Conservation (phyloP, 2,329 filamentous ascomycete genomes). For the Xylariaceae sp. region DNA sequence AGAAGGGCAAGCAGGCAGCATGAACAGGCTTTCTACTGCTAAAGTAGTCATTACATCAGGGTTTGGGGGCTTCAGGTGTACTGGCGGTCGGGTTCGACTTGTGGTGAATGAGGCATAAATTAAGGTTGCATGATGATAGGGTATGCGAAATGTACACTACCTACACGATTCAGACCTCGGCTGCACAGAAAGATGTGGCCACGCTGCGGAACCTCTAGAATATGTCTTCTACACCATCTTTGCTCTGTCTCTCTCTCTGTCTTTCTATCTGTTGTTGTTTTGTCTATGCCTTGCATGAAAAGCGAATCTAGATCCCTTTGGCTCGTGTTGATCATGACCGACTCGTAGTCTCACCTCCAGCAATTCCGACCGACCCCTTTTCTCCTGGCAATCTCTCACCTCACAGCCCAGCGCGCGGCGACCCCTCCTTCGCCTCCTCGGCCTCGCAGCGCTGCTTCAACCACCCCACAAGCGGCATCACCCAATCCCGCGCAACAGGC, state of each 20-base stretch:
- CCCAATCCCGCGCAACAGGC: constrained; percentile 76
- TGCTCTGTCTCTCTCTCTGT: not conserved
- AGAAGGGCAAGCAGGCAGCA: constrained; percentile 35
- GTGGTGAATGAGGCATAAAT: constrained; percentile 12
- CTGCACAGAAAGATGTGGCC: constrained; percentile 20
- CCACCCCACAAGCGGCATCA: constrained; percentile 65
- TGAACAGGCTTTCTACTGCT: constrained; percentile 9
- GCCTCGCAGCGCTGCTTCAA: constrained; percentile 24
- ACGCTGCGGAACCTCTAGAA: constrained; percentile 18
- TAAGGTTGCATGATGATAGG: constrained; percentile 24
- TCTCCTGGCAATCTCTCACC: not conserved
- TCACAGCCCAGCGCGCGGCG: no score
- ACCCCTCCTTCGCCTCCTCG: constrained; percentile 10
- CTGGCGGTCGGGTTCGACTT: constrained; percentile 10
- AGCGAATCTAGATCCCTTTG: not conserved
- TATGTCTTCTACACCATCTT: constrained; percentile 18
- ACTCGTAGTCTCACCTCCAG: no score
- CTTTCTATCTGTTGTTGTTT: not conserved
- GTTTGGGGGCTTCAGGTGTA: not conserved
- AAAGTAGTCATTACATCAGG: constrained; percentile 18
- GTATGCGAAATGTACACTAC: constrained; percentile 30
- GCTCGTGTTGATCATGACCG: no score
- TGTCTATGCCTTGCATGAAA: not conserved
- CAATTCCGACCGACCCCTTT: not conserved
- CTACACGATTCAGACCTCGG: constrained; percentile 25